Base-by-base conservation (phyloP, 352 stramenopile species). In the Phytophthora palmivora region DNA sequence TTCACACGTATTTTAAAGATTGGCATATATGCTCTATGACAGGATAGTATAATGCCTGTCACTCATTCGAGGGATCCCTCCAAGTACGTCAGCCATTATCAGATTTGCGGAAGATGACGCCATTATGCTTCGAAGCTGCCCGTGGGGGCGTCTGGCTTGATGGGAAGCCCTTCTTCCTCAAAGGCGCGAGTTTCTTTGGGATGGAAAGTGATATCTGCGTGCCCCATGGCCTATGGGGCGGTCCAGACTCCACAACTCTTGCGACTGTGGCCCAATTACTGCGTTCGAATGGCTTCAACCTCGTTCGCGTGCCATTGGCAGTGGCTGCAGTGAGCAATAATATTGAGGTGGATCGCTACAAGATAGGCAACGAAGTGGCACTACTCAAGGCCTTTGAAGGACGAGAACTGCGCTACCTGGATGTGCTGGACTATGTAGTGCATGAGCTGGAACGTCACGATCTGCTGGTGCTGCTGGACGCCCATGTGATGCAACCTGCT, bases 121-220 rank as follows among this genome's bases (percentile, higher is more conserved):
- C 46, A 32, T 22, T 77, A 44, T n/a, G 38, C n/a, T 79, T 87
- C 33, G 44, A 74, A 10, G 76, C 76, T 12, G 34, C 48, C 7
- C n/a, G 32, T 9, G 72, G 78, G 9, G 57, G 61, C 57, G 32
- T 88, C 18, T 79, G 49, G 63, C 63, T 86, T 16, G 51, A 76
- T 45, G 54, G 50, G 15, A 14, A 38, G 21, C 65, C 21, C 11
- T 88, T 90, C 63, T 63, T 43, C 28, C 28, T 90, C 54, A 90
- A 90, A 32, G 80, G 80, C 33, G 74, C 59, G 32, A 90, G 68
- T 47, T 88, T 69, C 55, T 90, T 90, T 54, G 80, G 80, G 14
- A 78, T 90, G 74, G 80, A 90, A 56, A 83, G 57, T 12, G 71
- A 86, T 45, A 88, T 88, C 58, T 60, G 74, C 34, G 76, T 82